Percentiles rank a stretch among this genome's conserved stretches.
Evolutionary conservation across 2,329 filamentous ascomycete genomes (phyloP).

Genomic region (Sporothrix variecibatus): DNA sequence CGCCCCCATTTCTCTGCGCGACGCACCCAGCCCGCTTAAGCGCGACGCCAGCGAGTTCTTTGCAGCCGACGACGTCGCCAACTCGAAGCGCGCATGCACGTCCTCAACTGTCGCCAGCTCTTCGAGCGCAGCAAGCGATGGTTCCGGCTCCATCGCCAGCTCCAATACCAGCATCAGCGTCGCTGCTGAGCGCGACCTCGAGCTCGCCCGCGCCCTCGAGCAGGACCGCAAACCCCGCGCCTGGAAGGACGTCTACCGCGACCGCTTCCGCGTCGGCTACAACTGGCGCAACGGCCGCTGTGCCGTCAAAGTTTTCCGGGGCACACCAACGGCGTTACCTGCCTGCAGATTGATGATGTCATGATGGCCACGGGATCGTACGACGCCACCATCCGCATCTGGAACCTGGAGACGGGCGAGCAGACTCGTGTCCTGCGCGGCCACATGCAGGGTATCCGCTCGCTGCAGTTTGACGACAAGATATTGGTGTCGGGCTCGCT

Average conservation of each 20-base stretch:
- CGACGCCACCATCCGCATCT: slow-evolving; percentile 92
- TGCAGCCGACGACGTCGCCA: slow-evolving; percentile 33
- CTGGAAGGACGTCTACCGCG: slow-evolving; percentile 97
- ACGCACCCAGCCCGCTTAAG: slow-evolving; percentile 37
- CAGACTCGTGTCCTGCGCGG: slow-evolving; percentile 82
- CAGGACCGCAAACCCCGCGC: slow-evolving; percentile 60
- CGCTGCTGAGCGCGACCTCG: slow-evolving; percentile 26
- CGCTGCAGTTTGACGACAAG: slow-evolving; percentile 88
- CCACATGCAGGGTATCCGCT: slow-evolving; percentile 80
- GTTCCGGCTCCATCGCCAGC: neutral
- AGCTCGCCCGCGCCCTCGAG: slow-evolving; percentile 26
- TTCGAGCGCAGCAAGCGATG: neutral
- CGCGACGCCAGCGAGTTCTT: slow-evolving; percentile 39
- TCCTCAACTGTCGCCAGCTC: neutral
- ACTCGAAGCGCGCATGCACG: slow-evolving; percentile 41
- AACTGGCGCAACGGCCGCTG: slow-evolving; percentile 98
- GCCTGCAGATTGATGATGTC: slow-evolving; percentile 74
- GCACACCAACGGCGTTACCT: slow-evolving; percentile 79
- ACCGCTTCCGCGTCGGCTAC: slow-evolving; percentile 87
- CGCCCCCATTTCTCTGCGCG: slow-evolving; percentile 33
- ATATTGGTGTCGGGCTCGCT: slow-evolving; percentile 90
- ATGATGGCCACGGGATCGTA: slow-evolving; percentile 90
- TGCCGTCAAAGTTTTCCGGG: slow-evolving; percentile 78
- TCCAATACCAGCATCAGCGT: slow-evolving; percentile 30
- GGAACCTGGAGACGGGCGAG: slow-evolving; percentile 87